Evolutionary conservation across 129 eudicot genomes (phyloP), one percentile per base, ranked within the genome.

Genomic region (Dittrichia graveolens): DNA sequence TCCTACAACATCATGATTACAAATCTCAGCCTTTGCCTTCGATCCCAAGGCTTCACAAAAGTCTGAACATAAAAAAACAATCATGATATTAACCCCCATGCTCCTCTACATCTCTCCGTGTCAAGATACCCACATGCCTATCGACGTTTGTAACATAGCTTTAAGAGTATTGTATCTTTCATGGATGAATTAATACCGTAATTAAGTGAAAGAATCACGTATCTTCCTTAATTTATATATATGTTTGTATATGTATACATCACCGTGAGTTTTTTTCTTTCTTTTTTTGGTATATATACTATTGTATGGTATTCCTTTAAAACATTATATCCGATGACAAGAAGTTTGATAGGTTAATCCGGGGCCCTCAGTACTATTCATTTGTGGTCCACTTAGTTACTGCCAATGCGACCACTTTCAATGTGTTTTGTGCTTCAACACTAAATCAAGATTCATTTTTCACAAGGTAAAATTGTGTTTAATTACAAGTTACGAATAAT

Each of bases 1-100:
- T 72, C 45, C 69, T 58, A 56, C 44, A 74, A 42, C 72, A 86
- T 83, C 80, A 86, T 86, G 75, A 74, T 68, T n/a, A 68, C 48
- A 59, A 12, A 55, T 61, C 55, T 40, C 64, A 48, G 60, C 64
- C 53, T 60, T 78, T 84, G 85, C 89, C 89, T 81, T 87, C 83
- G 77, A 87, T 87, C 89, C 89, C 89, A 87, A 87, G 89, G 78
- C 83, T 87, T 84, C 68, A 60, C 52, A 76, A 83, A 81, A 78
- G 86, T 67, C 79, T 72, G 78, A 66, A 73, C 68, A 69, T 44
- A n/a, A 43, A 60, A 72, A 72, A 73, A 72, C 83, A 76, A 87
- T 83, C 76, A 84, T 86, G 65, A 53, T 75, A 79, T 16, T 71
- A 59, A 58, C 78, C 18, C 52, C 61, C 85, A 67, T 58, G 74